These are phyloP conservation scores for Elaeagnus macrophylla DNA, from an alignment of 306 rosid genomes.

Conservation along the genomic window DNA sequence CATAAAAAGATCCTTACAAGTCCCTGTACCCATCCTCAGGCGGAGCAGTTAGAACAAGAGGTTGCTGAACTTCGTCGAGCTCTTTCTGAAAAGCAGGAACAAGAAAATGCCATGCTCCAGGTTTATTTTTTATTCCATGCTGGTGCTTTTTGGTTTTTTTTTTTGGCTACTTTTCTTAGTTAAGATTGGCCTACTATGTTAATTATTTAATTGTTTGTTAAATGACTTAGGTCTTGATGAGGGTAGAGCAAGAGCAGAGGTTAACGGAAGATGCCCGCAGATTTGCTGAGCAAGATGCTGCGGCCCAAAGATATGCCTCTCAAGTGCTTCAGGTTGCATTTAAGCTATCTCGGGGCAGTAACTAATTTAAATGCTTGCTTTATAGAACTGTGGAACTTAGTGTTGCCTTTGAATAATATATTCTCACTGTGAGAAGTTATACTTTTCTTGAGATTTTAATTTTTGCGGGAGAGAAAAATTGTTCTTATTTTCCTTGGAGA, in stretches of 20 bases:
- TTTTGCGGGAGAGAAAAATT: too few species aligned
- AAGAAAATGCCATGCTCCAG: constrained; percentile 94
- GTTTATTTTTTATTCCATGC: constrained; percentile 25
- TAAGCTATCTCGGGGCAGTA: background rate
- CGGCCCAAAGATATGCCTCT: constrained; percentile 90
- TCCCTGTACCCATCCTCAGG: constrained; percentile 34
- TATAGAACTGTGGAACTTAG: background rate
- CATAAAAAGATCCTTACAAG: background rate
- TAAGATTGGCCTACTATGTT: constrained; percentile 8
- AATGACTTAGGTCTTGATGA: constrained; percentile 71
- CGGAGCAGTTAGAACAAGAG: constrained; percentile 91
- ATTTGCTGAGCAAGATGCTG: constrained; percentile 97
- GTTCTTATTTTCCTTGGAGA: too few species aligned
- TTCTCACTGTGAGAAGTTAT: too few species aligned
- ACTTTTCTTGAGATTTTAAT: too few species aligned
- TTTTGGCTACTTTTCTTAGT: constrained; percentile 6
- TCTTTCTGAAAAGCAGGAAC: constrained; percentile 93
- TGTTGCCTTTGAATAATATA: background rate
- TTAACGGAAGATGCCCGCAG: constrained; percentile 96
- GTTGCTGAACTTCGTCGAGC: constrained; percentile 57
- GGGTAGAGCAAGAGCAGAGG: constrained; percentile 98
- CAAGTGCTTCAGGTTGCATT: constrained; percentile 84
- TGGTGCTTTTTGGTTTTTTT: constrained; percentile 7
- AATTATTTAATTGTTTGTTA: constrained; percentile 2
- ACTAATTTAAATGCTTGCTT: background rate